Conservation (phyloP, 2,329 filamentous ascomycete genomes). For the Trichophaea hybrida region DNA sequence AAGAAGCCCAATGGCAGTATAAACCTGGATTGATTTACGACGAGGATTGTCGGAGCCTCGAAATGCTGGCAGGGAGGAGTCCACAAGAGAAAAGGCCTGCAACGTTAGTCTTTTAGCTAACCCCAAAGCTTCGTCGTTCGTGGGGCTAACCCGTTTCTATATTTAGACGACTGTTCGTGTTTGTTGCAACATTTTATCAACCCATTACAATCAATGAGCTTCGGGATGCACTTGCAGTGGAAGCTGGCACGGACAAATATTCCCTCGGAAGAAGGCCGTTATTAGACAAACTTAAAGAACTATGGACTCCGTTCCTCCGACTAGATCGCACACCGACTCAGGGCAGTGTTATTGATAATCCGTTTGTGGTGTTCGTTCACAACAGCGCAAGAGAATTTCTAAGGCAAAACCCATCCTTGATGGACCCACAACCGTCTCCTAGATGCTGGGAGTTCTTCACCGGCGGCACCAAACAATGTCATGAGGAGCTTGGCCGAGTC, state of each 20-base stretch:
- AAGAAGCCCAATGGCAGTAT: not conserved
- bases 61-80: not conserved
- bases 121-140: too few relatives aligned
- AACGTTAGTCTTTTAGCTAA: not conserved
- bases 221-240: not conserved
- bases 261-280: not conserved
- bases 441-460: slow-evolving; percentile 1
- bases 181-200: not conserved
- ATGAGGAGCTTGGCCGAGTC: not conserved
- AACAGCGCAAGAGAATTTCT: slow-evolving; percentile 2
- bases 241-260: not conserved
- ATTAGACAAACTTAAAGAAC: not conserved
- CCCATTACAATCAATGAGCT: not conserved
- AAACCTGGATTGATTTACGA: not conserved
- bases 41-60: not conserved
- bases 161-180: slow-evolving; percentile 1
- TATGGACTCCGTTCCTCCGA: slow-evolving; percentile 2
- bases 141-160: too few relatives aligned
- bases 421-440: not conserved
- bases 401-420: not conserved
- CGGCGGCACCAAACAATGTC: not conserved
- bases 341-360: not conserved
- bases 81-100: not conserved
- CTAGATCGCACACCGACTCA: not conserved
- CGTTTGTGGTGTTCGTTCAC: not conserved